Conservation (phyloP, 2,329 filamentous ascomycete species). For the Pezicula radicicola region DNA sequence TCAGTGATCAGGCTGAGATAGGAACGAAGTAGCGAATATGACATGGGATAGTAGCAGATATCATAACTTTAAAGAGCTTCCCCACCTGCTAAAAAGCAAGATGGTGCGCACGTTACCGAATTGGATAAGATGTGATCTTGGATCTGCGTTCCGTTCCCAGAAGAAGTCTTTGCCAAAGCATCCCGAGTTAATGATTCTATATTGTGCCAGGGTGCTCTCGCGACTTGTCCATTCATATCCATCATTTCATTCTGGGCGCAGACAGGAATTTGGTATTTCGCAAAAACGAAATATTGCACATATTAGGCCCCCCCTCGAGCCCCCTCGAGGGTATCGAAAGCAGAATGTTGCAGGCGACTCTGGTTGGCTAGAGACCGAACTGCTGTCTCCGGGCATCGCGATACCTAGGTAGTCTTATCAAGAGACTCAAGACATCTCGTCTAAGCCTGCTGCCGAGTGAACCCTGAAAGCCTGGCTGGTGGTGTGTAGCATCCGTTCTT, state of each 20-base stretch:
- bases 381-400: neutral
- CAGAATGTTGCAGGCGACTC: neutral
- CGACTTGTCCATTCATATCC: neutral
- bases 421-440: neutral
- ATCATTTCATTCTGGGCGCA: too few species aligned
- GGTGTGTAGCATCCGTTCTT: neutral
- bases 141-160: constrained; percentile 8
- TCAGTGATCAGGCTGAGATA: constrained; percentile 11
- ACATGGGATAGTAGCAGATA: neutral
- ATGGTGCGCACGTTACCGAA: constrained; percentile 4
- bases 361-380: constrained; percentile 1
- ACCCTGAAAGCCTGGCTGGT: neutral
- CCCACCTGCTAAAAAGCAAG: constrained; percentile 3
- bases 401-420: too few species aligned
- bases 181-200: neutral
- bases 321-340: too few species aligned
- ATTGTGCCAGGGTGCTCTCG: neutral
- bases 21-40: constrained; percentile 14
- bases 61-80: constrained; percentile 10
- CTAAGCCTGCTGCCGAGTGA: neutral
- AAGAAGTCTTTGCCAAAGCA: constrained; percentile 2
- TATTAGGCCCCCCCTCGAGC: too few species aligned
- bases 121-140: constrained; percentile 7
- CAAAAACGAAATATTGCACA: too few species aligned
- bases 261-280: too few species aligned